A percentile compares a stretch with the other conserved stretches of the same genome.
phyloP scores from a whole-genome alignment of 2,329 filamentous ascomycete genomes.

The Ceratocystis destructans region DNA sequence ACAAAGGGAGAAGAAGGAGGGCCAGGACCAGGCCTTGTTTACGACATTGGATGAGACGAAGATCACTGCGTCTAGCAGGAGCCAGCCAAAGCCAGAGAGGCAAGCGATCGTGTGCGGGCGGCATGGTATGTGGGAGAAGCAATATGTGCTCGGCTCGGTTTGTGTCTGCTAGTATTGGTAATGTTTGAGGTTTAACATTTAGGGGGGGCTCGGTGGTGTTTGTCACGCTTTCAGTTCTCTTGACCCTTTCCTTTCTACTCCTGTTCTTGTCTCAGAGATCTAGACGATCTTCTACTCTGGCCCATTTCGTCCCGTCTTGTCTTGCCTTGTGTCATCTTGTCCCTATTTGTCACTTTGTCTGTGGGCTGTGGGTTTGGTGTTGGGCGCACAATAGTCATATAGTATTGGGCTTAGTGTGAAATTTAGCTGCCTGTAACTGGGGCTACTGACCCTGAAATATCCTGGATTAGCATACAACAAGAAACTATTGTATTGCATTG shows the following conservation, averaged over 20 bases:
- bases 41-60: constrained; percentile 2
- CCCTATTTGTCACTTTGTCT: not conserved
- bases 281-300: not conserved
- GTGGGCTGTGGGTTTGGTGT: not conserved
- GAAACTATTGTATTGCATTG: not conserved
- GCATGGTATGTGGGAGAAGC: not conserved
- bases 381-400: not conserved
- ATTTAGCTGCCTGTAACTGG: not conserved
- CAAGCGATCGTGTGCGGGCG: not conserved
- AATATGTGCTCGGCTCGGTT: not conserved
- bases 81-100: not conserved
- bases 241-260: not conserved
- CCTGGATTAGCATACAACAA: not conserved
- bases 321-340: not conserved
- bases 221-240: not conserved
- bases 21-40: not conserved
- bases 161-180: not conserved
- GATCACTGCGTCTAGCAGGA: not conserved
- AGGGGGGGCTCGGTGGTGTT: not conserved
- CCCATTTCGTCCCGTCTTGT: constrained; percentile 6
- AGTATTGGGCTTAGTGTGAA: not conserved
- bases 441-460: constrained; percentile 1
- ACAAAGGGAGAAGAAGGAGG: not conserved
- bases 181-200: constrained; percentile 6
- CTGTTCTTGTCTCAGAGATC: not conserved